Percentiles rank a stretch among this genome's conserved stretches.
Conservation (phyloP, 345 rosid species). For the Euphorbia pulcherrima region DNA sequence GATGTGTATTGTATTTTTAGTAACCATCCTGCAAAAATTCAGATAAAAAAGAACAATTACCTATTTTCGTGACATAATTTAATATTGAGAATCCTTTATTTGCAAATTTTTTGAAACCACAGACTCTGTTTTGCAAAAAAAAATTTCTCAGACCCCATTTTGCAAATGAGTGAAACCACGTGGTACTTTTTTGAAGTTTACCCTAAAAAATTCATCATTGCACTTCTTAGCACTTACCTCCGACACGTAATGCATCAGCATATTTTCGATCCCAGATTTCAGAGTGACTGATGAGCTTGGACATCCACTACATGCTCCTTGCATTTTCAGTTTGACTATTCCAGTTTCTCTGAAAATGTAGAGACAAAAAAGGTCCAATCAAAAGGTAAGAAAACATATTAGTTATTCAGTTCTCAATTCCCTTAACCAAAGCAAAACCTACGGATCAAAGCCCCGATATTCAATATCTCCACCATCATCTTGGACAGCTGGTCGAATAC, state of each 20-base stretch:
- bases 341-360: constrained; percentile 67
- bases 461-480: constrained; percentile 98
- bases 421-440: constrained; percentile 26
- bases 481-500: constrained; percentile 95
- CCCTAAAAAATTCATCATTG: not conserved
- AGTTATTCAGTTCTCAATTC: not conserved
- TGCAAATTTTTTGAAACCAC: too few species aligned
- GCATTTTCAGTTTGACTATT: constrained; percentile 85
- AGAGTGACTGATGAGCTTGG: constrained; percentile 96
- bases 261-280: constrained; percentile 96
- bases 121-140: too few species aligned
- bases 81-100: too few species aligned
- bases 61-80: too few species aligned
- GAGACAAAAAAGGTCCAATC: constrained; percentile 12
- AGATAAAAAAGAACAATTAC: too few species aligned
- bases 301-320: constrained; percentile 99
- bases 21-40: too few species aligned
- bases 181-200: too few species aligned
- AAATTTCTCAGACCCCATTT: too few species aligned
- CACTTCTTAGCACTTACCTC: constrained; percentile 59
- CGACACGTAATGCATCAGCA: constrained; percentile 96
- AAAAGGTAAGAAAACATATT: not conserved
- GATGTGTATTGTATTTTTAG: too few species aligned
- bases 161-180: too few species aligned
- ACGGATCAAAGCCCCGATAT: constrained; percentile 80